Conservation (phyloP, 108 stramenopile species). For the Stephanodiscus minutulus region DNA sequence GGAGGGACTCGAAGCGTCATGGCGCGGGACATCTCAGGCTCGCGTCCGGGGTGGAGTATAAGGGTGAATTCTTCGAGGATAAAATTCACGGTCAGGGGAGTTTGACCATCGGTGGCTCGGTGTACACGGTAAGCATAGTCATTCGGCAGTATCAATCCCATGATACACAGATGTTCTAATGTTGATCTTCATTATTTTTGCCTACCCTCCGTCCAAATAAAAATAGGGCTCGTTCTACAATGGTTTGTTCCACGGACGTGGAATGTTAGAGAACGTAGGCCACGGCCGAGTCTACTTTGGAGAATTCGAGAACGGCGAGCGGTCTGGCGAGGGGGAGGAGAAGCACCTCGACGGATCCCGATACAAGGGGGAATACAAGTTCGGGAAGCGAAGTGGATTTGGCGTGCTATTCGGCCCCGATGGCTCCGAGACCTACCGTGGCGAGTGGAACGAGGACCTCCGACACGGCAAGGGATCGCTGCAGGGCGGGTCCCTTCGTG, state of each 20-base stretch:
- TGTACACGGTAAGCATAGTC: slow-evolving; percentile 21
- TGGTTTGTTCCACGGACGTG: slow-evolving; percentile 40
- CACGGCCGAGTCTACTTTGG: slow-evolving; percentile 25
- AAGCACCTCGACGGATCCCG: slow-evolving; percentile 26
- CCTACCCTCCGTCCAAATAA: neutral
- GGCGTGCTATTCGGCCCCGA: slow-evolving; percentile 27
- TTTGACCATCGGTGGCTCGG: slow-evolving; percentile 25
- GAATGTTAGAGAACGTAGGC: slow-evolving; percentile 25
- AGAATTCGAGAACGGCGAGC: slow-evolving; percentile 34
- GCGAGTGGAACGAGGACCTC: slow-evolving; percentile 39
- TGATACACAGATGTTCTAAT: neutral
- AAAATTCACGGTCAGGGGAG: slow-evolving; percentile 39
- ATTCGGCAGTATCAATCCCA: neutral
- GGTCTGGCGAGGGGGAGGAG: slow-evolving; percentile 45
- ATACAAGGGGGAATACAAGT: slow-evolving; percentile 34
- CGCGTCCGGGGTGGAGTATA: slow-evolving; percentile 39
- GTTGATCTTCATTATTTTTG: neutral
- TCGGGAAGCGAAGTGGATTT: slow-evolving; percentile 41
- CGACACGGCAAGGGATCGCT: slow-evolving; percentile 39
- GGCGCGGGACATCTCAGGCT: slow-evolving; percentile 41
- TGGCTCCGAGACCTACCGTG: slow-evolving; percentile 29
- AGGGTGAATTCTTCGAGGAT: slow-evolving; percentile 44
- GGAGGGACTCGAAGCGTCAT: slow-evolving; percentile 41
- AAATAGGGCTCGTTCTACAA: slow-evolving; percentile 22
- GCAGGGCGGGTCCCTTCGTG: slow-evolving; percentile 4